phyloP scores from a whole-genome alignment of 495 filamentous ascomycete genomes.

The Penicillium riverlandense region DNA sequence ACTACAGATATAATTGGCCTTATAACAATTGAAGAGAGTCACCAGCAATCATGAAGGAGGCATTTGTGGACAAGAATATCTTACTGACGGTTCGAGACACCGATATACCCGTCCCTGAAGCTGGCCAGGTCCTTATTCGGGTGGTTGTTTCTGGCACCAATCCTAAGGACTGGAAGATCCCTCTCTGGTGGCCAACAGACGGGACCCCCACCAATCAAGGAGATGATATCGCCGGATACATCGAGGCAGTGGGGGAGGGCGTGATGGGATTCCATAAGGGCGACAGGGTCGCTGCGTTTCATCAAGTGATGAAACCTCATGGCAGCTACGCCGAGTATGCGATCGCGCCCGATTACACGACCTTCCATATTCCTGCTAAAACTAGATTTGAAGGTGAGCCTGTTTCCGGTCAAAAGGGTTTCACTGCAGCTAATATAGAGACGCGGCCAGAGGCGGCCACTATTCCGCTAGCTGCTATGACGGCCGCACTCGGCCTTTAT shows the following conservation, averaged over 20 bases:
- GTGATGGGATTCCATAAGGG: constrained; percentile 52
- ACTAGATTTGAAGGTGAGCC: constrained; percentile 51
- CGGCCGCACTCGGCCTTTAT: constrained; percentile 57
- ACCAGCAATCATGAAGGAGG: constrained; percentile 53
- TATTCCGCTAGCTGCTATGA: constrained; percentile 65
- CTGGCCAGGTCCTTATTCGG: constrained; percentile 61
- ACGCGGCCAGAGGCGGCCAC: constrained; percentile 50
- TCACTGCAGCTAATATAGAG: neutral
- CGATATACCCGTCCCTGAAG: constrained; percentile 52
- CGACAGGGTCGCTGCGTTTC: constrained; percentile 67
- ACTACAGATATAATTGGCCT: neutral
- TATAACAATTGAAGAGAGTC: neutral
- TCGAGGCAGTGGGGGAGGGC: constrained; percentile 51
- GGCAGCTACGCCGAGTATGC: constrained; percentile 69
- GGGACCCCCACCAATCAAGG: constrained; percentile 43
- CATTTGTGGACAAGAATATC: constrained; percentile 41
- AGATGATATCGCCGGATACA: constrained; percentile 66
- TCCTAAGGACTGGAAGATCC: constrained; percentile 70
- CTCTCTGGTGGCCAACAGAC: constrained; percentile 1
- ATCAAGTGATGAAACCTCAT: constrained; percentile 46
- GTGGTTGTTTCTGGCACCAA: constrained; percentile 65
- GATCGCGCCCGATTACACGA: constrained; percentile 54
- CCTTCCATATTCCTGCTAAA: constrained; percentile 58
- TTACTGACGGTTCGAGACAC: constrained; percentile 54
- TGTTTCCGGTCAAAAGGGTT: neutral